Evolutionary conservation across 1,284 basidiomycete genomes (phyloP), one percentile per base, ranked within the genome.

Genomic region (Ganoderma sp.): DNA sequence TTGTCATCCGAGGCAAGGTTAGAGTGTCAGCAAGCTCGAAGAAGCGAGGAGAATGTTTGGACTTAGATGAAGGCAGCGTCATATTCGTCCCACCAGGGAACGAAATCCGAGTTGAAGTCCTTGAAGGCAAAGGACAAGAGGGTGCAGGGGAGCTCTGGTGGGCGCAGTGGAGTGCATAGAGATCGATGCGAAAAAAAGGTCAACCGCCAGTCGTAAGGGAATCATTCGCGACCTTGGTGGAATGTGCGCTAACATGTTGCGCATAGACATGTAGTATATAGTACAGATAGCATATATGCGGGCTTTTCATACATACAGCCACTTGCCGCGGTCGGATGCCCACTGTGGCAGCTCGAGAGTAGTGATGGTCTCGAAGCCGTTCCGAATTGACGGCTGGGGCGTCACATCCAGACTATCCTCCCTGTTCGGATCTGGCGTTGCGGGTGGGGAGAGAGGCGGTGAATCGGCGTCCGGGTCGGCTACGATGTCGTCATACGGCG

Each of bases 51-150:
- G 5, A 52, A 54, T 43, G 77, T 52, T 67, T 91, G 64, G 79
- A 84, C 12, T 69, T 95, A n/a, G 79, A 79, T 32, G 79, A 85
- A 57, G 97, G 97, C 3, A 88, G 90, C 67, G 93, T 96, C 19
- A 82, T 92, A 69, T 97, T 97, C 75, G 80, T 98, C 32, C 93
- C 89, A 19, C 93, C 95, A 2, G 88, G 85, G 2, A 84, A 84
- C 8, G 83, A 83, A 69, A 80, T 95, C 25, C 77, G 79, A 25
- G 83, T 94, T 64, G 76, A 76, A 73, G 75, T 80, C 6, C 76
- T 76, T 25, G 77, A 79, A 34, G 81, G 81, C 2, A 79, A 79
- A 1, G 69, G 61, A 15, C 32, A 39, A 2, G 65, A 69, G 19
- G 69, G 61, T 3, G 74, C 92, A 15, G 85, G 75, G 19, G 73